Conservation (phyloP, 176 grass and related monocot species). For the Zizania latifolia region DNA sequence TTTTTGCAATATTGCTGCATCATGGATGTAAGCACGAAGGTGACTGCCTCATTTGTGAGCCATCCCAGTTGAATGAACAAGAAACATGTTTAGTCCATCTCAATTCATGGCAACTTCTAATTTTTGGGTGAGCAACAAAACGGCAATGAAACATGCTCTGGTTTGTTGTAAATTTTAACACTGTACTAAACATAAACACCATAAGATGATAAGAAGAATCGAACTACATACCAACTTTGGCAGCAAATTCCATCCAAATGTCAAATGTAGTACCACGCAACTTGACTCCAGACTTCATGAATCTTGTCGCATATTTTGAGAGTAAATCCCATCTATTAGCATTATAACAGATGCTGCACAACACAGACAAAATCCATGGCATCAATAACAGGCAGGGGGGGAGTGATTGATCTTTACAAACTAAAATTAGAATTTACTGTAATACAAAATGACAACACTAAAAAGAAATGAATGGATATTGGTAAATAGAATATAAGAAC, state of each 20-base stretch:
- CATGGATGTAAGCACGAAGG: neutral
- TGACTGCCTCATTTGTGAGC: neutral
- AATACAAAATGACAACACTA: neutral
- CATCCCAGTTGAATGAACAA: neutral
- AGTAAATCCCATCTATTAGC: conserved; percentile 77
- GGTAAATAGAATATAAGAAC: neutral
- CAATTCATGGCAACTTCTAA: neutral
- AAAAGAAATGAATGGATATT: neutral
- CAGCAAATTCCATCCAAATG: conserved; percentile 92
- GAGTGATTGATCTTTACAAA: neutral
- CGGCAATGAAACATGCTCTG: conserved; percentile 1
- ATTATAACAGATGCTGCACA: conserved; percentile 83
- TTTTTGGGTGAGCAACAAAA: neutral
- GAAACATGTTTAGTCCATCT: neutral
- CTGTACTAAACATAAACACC: neutral
- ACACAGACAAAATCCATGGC: conserved; percentile 8
- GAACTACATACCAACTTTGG: conserved; percentile 68
- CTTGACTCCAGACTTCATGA: conserved; percentile 78
- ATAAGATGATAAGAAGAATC: neutral
- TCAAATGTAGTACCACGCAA: conserved; percentile 71
- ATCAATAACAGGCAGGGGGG: neutral
- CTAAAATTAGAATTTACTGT: neutral
- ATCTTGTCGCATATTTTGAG: conserved; percentile 59
- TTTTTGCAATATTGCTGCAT: neutral
- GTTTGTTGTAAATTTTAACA: neutral